phyloP scores from a whole-genome alignment of 805 yeast species.

The Metschnikowia colocasiae region DNA sequence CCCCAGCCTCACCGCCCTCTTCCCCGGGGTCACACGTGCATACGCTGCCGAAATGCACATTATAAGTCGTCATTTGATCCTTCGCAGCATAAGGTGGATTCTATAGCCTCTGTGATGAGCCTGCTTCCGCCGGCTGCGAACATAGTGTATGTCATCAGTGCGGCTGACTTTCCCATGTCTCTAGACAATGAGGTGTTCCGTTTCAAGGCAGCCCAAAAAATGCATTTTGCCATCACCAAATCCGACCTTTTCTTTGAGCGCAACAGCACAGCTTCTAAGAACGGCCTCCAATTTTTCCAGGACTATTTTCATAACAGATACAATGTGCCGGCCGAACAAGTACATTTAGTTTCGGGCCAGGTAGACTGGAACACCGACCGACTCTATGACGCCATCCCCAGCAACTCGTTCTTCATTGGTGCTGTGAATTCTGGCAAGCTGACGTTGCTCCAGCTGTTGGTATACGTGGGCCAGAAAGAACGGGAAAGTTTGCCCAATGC shows the following conservation, averaged over 20 bases:
- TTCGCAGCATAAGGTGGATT: conserved; percentile 26
- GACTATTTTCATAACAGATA: conserved; percentile 32
- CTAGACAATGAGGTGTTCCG: conserved; percentile 36
- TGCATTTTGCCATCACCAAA: conserved; percentile 42
- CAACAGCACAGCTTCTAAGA: conserved; percentile 23
- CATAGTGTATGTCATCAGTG: conserved; percentile 59
- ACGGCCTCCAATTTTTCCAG: conserved; percentile 29
- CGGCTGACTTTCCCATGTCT: conserved; percentile 70
- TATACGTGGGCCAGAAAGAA: conserved; percentile 20
- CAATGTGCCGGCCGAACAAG: conserved; percentile 35
- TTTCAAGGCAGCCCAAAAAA: conserved; percentile 29
- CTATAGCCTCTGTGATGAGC: conserved; percentile 19
- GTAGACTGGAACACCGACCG: conserved; percentile 49
- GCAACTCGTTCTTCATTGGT: conserved; percentile 54
- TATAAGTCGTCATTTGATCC: conserved; percentile 38
- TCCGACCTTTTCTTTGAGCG: conserved; percentile 42
- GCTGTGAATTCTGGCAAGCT: conserved; percentile 70
- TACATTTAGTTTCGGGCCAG: conserved; percentile 49
- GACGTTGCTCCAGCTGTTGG: conserved; percentile 48
- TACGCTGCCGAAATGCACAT: conserved; percentile 53
- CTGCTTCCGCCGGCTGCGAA: conserved; percentile 43
- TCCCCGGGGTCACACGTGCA: conserved; percentile 35
- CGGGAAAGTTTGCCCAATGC: conserved; percentile 14
- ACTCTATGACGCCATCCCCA: conserved; percentile 36
- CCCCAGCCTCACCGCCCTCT: background rate